Evolutionary conservation across 2,329 filamentous ascomycete species (phyloP).

Genomic region (Cytospora mali): DNA sequence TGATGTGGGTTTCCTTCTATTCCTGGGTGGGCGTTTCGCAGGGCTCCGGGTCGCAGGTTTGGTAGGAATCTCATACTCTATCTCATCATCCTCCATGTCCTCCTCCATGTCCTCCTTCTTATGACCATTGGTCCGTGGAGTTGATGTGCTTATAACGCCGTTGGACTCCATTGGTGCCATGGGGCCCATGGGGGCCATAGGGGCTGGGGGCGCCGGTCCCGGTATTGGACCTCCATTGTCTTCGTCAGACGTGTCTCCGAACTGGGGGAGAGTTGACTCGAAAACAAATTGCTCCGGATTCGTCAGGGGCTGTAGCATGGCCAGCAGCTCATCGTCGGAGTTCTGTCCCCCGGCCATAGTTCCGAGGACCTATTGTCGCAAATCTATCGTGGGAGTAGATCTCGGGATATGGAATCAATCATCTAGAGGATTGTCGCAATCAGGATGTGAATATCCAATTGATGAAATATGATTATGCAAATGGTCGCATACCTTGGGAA

Average conservation of each 20-base stretch:
- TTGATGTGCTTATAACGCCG: background rate
- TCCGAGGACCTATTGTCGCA: background rate
- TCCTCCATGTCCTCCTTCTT: slow-evolving; percentile 2
- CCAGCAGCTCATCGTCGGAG: slow-evolving; percentile 24
- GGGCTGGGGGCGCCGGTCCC: slow-evolving; percentile 14
- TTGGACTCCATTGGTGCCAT: slow-evolving; percentile 9
- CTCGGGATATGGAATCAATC: background rate
- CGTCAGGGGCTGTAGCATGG: slow-evolving; percentile 25
- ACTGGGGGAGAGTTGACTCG: background rate
- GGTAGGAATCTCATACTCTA: slow-evolving; percentile 21
- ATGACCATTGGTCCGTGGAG: background rate
- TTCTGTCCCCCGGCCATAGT: slow-evolving; percentile 17
- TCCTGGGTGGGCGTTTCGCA: background rate
- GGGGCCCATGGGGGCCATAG: slow-evolving; percentile 20
- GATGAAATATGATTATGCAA: background rate
- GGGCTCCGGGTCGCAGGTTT: slow-evolving; percentile 25
- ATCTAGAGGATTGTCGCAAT: slow-evolving; percentile 20
- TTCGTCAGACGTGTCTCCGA: slow-evolving; percentile 17
- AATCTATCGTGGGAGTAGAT: slow-evolving; percentile 13
- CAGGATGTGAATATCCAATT: background rate
- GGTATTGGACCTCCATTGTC: slow-evolving; percentile 11
- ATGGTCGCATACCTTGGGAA: slow-evolving; percentile 9
- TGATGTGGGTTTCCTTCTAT: background rate
- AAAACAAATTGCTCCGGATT: slow-evolving; percentile 18
- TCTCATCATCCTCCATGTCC: slow-evolving; percentile 16